These are phyloP conservation scores for Cerrena zonata DNA, from an alignment of 1,284 basidiomycete genomes.

Conservation along the genomic window DNA sequence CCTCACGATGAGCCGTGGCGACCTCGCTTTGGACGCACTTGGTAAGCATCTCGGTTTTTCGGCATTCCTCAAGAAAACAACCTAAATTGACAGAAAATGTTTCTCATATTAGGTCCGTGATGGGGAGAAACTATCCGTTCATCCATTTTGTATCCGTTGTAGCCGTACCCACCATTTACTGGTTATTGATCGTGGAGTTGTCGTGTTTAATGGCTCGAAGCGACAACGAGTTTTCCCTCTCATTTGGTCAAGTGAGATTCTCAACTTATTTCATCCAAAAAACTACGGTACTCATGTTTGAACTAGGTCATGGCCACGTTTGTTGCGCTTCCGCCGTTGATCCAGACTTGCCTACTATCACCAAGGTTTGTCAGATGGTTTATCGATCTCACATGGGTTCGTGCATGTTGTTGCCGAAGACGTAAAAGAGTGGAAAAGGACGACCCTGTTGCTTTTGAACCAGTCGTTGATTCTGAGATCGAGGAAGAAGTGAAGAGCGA, in stretches of 20 bases:
- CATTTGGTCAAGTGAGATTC: slow-evolving; percentile 6
- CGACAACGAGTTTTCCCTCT: slow-evolving; percentile 2
- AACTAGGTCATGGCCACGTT: slow-evolving; percentile 7
- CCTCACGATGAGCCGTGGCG: neutral
- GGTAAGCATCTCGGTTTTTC: neutral
- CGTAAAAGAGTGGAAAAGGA: too few species aligned
- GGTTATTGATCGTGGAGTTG: slow-evolving; percentile 2
- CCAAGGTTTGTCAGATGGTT: too few species aligned
- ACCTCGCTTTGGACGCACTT: slow-evolving; percentile 3
- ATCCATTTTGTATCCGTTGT: slow-evolving; percentile 6
- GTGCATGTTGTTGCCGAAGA: too few species aligned
- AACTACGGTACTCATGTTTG: neutral
- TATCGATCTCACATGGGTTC: too few species aligned
- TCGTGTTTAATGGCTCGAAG: neutral
- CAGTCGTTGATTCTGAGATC: too few species aligned
- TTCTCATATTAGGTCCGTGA: neutral
- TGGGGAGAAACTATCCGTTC: slow-evolving; percentile 6
- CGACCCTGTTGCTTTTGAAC: too few species aligned
- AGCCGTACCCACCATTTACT: slow-evolving; percentile 2
- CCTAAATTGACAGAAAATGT: neutral
- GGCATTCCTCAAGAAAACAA: too few species aligned
- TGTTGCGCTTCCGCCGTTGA: slow-evolving; percentile 7
- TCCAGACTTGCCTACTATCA: too few species aligned
- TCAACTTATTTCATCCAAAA: neutral
- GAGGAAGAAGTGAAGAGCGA: too few species aligned